Evolutionary conservation across 257 asterid genomes (phyloP).

Genomic region (Solanum paucissectum): DNA sequence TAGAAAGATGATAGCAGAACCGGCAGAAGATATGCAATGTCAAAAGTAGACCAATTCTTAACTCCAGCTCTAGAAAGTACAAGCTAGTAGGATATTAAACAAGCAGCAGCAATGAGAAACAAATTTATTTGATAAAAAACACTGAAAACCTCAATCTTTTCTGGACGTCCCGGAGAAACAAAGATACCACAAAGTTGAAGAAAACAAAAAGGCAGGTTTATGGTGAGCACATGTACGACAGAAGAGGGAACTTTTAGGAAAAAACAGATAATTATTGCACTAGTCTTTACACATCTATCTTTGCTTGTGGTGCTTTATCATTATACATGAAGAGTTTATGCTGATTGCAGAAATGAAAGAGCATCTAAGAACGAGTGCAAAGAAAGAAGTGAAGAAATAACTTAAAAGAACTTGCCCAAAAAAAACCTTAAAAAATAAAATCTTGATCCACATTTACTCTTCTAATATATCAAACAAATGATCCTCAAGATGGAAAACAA

Average conservation of each 20-base stretch:
- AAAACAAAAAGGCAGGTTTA: too few relatives aligned
- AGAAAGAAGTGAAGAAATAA: neutral
- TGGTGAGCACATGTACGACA: too few relatives aligned
- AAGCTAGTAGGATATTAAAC: neutral
- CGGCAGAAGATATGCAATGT: neutral
- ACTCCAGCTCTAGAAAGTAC: neutral
- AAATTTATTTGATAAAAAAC: neutral
- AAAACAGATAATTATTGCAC: neutral
- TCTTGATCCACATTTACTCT: neutral
- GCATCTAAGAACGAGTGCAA: neutral
- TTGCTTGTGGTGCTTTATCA: neutral
- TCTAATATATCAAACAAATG: neutral
- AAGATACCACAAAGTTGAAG: neutral
- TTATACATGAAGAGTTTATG: neutral
- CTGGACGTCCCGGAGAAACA: neutral
- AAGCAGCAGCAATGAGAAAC: neutral
- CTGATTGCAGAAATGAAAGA: neutral
- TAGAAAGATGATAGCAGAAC: neutral
- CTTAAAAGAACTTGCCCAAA: neutral
- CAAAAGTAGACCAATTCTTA: neutral
- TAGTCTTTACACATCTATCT: neutral
- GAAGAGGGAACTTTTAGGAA: neutral
- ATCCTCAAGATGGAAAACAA: neutral
- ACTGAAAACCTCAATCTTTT: neutral
- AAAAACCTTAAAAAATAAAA: neutral